Evolutionary conservation across 345 rosid genomes (phyloP), one percentile per base, ranked within the genome.

Genomic region (Salix exigua): DNA sequence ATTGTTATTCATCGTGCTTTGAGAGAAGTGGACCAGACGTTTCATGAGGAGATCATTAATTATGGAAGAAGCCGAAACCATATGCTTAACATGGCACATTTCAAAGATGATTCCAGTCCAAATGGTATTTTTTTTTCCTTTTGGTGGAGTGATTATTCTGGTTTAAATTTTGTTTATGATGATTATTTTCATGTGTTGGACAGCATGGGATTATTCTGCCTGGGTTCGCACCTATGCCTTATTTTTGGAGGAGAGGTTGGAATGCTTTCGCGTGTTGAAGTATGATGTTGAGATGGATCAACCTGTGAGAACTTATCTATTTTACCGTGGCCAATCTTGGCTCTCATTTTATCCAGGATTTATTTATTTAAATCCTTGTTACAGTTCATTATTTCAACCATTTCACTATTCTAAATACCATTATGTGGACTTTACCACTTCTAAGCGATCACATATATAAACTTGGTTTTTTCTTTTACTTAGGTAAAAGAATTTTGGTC

Each of bases 21-120:
- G 85, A 93, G 98, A 82, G 99, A 96, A 88, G 99, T 93, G 73
- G 99, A 96, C 85, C 96, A 93, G 46, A 92, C 99, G 1, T 93
- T 96, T 82, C 97, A 92, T 55, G 99, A 93, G 82, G 99, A 96
- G 80, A 88, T 96, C 70, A 92, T 93, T 69, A 96, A 96, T 73
- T 96, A 96, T 80, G 96, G 98, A 65, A 87, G 93, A 86, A 92
- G 92, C 87, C 88, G 95, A 84, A 89, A 58, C 81, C 99, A 93
- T 76, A 92, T 96, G 98, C 98, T 96, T 67, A 93, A 91, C 81
- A 92, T 96, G 98, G 84, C 97, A 76, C 97, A 96, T 84, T 96
- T 96, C 82, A 96, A 92, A 82, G 99, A 96, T 81, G 99, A 96
- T 87, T 93, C 99, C 16, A 83, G 99, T 83, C 94, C 99, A 75